Evolutionary conservation across 768 basidiomycete genomes (phyloP).

Genomic region (Lactifluus rugatus): DNA sequence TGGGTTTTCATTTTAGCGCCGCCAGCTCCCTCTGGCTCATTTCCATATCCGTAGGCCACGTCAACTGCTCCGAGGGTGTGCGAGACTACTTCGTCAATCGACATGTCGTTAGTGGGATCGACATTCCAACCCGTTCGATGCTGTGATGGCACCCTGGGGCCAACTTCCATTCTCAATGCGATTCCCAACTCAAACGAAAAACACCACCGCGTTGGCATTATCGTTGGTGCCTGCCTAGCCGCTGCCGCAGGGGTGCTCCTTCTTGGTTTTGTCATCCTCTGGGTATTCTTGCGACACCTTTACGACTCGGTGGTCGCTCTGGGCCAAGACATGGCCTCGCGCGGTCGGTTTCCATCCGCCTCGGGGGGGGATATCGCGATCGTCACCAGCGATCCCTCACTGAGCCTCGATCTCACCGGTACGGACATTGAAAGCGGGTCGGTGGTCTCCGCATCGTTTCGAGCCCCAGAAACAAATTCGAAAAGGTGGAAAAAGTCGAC

Average conservation of each 20-base stretch:
- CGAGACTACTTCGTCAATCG: neutral
- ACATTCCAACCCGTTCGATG: neutral
- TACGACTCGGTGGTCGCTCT: neutral
- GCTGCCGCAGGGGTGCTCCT: neutral
- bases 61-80: neutral
- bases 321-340: neutral
- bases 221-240: slow-evolving; percentile 1
- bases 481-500: neutral
- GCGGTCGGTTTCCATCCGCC: neutral
- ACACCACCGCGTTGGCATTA: neutral
- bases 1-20: neutral
- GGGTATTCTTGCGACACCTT: slow-evolving; percentile 3
- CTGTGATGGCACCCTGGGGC: neutral
- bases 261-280: slow-evolving; percentile 5
- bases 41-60: neutral
- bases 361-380: neutral
- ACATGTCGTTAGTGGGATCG: neutral
- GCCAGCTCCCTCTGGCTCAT: neutral
- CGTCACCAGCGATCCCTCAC: neutral
- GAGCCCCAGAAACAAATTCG: too few species aligned
- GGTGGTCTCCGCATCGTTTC: neutral
- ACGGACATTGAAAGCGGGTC: neutral
- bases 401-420: slow-evolving; percentile 9
- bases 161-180: neutral
- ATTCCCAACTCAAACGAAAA: neutral